Conservation (phyloP, 179 eudicot species). For the Silene coronaria region DNA sequence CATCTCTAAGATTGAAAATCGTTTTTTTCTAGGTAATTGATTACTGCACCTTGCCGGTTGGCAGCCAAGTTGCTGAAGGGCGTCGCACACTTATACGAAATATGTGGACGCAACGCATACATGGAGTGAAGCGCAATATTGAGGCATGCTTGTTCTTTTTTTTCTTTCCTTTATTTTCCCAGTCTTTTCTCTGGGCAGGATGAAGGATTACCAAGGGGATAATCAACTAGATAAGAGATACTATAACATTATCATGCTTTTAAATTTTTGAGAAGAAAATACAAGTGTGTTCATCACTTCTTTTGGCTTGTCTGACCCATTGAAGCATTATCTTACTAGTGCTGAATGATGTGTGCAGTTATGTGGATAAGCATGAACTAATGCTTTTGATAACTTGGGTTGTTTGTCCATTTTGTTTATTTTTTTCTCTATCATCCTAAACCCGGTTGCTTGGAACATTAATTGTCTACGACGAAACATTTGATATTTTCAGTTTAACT, state of each 20-base stretch:
- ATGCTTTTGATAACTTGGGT: background rate
- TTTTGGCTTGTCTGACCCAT: background rate
- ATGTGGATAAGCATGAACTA: too few species aligned
- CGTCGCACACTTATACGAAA: constrained; percentile 81
- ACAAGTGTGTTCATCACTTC: too few species aligned
- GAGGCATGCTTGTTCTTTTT: constrained; percentile 45
- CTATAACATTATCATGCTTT: background rate
- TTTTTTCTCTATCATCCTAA: background rate
- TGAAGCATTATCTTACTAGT: background rate
- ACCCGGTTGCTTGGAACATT: background rate
- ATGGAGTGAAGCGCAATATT: constrained; percentile 85
- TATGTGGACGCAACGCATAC: constrained; percentile 96
- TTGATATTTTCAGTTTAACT: background rate
- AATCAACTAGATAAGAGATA: background rate
- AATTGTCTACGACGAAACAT: background rate
- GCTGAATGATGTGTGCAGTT: too few species aligned
- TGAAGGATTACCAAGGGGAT: background rate
- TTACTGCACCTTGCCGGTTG: constrained; percentile 83
- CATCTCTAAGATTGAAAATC: background rate
- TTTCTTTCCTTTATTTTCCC: background rate
- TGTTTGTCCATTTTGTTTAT: background rate
- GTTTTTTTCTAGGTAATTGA: constrained; percentile 60
- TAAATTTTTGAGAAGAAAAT: too few species aligned
- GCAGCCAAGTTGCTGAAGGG: constrained; percentile 77
- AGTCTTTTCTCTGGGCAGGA: background rate